A percentile compares a stretch with the other conserved stretches of the same genome.
Evolutionary conservation across 2,329 filamentous ascomycete species (phyloP).

Genomic region (Sporothrix brunneoviolacea): DNA sequence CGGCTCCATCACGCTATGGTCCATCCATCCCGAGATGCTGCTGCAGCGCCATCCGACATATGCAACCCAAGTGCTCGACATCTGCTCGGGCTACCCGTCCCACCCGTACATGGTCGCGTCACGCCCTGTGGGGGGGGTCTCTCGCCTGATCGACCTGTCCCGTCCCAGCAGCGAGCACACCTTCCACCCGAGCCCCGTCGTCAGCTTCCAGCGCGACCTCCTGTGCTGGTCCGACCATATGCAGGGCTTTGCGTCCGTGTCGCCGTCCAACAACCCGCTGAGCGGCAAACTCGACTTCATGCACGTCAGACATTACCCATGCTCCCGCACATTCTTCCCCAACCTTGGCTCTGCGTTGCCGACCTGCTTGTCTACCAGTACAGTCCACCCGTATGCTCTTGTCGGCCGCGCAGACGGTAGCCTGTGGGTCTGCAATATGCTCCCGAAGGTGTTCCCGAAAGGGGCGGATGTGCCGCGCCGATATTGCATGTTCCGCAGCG

Average conservation of each 20-base stretch:
- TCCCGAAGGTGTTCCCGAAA: slow-evolving; percentile 38
- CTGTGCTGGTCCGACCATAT: slow-evolving; percentile 50
- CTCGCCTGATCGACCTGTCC: slow-evolving; percentile 46
- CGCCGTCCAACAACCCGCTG: slow-evolving; percentile 46
- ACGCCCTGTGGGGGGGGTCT: slow-evolving; percentile 46
- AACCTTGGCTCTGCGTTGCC: slow-evolving; percentile 27
- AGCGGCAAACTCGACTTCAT: slow-evolving; percentile 48
- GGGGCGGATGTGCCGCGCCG: slow-evolving; percentile 33
- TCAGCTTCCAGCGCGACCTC: slow-evolving; percentile 47
- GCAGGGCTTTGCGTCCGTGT: slow-evolving; percentile 46
- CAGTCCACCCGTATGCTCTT: slow-evolving; percentile 46
- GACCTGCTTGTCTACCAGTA: slow-evolving; percentile 43
- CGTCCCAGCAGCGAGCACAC: slow-evolving; percentile 47
- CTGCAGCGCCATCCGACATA: slow-evolving; percentile 49
- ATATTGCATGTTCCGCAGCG: slow-evolving; percentile 46
- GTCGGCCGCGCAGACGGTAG: slow-evolving; percentile 45
- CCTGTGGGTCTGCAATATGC: slow-evolving; percentile 30
- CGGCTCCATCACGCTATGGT: slow-evolving; percentile 52
- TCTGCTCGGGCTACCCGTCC: slow-evolving; percentile 50
- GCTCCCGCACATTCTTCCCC: slow-evolving; percentile 45
- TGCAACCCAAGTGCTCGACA: slow-evolving; percentile 46
- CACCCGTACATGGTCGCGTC: slow-evolving; percentile 50
- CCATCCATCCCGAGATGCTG: slow-evolving; percentile 41
- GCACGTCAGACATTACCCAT: slow-evolving; percentile 45
- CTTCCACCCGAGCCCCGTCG: slow-evolving; percentile 43